Evolutionary conservation across 2,329 filamentous ascomycete genomes (phyloP), one percentile per base, ranked within the genome.

Genomic region (Alternaria postmessia): DNA sequence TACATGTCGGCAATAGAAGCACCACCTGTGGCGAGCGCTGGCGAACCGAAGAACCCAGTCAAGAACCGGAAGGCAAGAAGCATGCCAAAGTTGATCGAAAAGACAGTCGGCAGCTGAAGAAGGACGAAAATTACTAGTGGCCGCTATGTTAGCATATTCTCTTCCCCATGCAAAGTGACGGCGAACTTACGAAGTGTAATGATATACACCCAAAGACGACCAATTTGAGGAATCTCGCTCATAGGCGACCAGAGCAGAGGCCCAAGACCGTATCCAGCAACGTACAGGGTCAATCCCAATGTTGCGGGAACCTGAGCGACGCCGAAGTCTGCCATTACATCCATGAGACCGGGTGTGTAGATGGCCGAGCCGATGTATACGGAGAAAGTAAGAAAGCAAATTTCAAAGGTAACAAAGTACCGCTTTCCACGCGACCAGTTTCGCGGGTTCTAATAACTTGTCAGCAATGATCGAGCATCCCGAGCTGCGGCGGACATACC

Each of bases 361-460:
- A 88, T 84, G 8, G 82, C 78, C 3, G 81, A 82, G 1, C 82
- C 83, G 61, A 81, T 83, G 66, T 86, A 86, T 30, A 84, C 38
- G 82, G 86, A 54, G 85, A 84, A 83, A 0, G 81, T 84, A 30
- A 83, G 75, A 30, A 85, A 69, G 58, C 80, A 83, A 56, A 85
- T 81, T 39, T 81, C 74, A 46, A 79, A 79, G 0, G 80, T 83
- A 24, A 84, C 79, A 41, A 80, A 80, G 54, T 77, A 64, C 38
- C 82, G 83, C 69, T 81, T 83, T 3, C 49, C 59, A 3, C 59
- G 65, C 2, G 78, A 78, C 83, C 83, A 85, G 61, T 84, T 84
- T 49, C 76, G 69, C 2, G 83, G 82, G 49, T 84, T 84, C 73
- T 82, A 5, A 8, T 11, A 5, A 6, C 5, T 11, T 20, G 26